Conservation (phyloP, 2,329 filamentous ascomycete species). For the Bipolaris zeicola region DNA sequence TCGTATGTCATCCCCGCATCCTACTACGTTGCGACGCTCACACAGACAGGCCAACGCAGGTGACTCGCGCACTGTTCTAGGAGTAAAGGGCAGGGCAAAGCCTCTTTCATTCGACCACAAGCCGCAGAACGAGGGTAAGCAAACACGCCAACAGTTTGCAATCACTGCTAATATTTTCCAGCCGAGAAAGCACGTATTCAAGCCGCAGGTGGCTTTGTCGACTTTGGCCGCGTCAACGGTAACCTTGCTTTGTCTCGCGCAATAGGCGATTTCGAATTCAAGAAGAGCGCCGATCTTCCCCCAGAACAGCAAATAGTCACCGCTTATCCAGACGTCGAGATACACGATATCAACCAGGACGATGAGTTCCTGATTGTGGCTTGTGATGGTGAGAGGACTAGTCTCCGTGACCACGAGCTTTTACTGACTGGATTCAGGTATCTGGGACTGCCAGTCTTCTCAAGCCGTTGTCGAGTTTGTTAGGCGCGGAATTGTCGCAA, state of each 20-base stretch:
- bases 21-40: constrained; percentile 19
- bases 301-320: constrained; percentile 99
- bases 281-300: constrained; percentile 95
- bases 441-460: constrained; percentile 99
- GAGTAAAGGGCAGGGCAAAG: constrained; percentile 96
- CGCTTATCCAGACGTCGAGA: constrained; percentile 90
- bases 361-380: constrained; percentile 76
- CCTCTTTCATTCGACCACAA: constrained; percentile 99
- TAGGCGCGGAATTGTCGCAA: constrained; percentile 90
- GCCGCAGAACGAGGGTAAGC: constrained; percentile 89
- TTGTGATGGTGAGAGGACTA: constrained; percentile 47
- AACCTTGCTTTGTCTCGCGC: constrained; percentile 95
- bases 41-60: constrained; percentile 83
- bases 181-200: constrained; percentile 95
- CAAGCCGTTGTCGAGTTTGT: constrained; percentile 98
- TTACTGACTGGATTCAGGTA: constrained; percentile 65
- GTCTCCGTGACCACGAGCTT: not conserved
- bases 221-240: constrained; percentile 97
- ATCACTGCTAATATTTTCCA: constrained; percentile 49
- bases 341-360: constrained; percentile 87
- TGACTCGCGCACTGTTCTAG: constrained; percentile 92
- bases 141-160: not conserved
- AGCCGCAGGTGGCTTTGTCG: constrained; percentile 94
- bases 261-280: constrained; percentile 99
- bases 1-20: constrained; percentile 68